Evolutionary conservation across 495 filamentous ascomycete species (phyloP).

Genomic region (Penicillium lagena): DNA sequence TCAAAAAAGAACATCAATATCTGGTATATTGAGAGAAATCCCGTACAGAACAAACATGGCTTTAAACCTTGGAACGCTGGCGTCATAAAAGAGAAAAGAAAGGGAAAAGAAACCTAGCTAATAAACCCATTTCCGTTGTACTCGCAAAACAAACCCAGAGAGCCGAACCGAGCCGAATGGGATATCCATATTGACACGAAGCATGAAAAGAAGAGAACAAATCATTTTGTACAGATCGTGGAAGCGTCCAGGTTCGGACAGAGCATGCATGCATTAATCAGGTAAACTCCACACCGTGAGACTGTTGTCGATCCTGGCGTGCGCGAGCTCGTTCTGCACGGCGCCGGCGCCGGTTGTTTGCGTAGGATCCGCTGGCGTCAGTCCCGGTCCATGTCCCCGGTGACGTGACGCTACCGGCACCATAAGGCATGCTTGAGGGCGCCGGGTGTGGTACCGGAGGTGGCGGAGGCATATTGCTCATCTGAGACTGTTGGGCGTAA

Average conservation of each 20-base stretch:
- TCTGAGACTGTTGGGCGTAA: slow-evolving; percentile 23
- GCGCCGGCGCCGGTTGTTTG: slow-evolving; percentile 45
- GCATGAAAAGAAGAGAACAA: background rate
- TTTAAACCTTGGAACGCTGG: too few species aligned
- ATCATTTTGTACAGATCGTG: slow-evolving; percentile 17
- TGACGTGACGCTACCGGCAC: slow-evolving; percentile 39
- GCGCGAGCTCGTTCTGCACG: slow-evolving; percentile 45
- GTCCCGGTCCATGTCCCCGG: slow-evolving; percentile 44
- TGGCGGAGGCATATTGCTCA: slow-evolving; percentile 28
- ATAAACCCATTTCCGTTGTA: background rate
- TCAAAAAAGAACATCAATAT: too few species aligned
- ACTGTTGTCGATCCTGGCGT: slow-evolving; percentile 38
- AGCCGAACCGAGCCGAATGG: background rate
- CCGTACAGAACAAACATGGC: too few species aligned
- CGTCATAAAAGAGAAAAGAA: background rate
- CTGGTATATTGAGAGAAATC: too few species aligned
- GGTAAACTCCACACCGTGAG: slow-evolving; percentile 40
- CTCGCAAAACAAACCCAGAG: background rate
- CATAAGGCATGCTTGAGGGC: slow-evolving; percentile 33
- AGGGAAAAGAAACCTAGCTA: background rate
- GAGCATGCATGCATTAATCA: slow-evolving; percentile 9
- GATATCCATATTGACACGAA: slow-evolving; percentile 9
- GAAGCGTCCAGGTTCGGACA: background rate
- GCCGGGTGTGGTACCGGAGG: slow-evolving; percentile 26
- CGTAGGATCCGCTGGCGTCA: slow-evolving; percentile 48